Percentiles rank a stretch among this genome's conserved stretches.
Evolutionary conservation across 2,329 filamentous ascomycete genomes (phyloP).

Genomic region (Monilinia laxa): DNA sequence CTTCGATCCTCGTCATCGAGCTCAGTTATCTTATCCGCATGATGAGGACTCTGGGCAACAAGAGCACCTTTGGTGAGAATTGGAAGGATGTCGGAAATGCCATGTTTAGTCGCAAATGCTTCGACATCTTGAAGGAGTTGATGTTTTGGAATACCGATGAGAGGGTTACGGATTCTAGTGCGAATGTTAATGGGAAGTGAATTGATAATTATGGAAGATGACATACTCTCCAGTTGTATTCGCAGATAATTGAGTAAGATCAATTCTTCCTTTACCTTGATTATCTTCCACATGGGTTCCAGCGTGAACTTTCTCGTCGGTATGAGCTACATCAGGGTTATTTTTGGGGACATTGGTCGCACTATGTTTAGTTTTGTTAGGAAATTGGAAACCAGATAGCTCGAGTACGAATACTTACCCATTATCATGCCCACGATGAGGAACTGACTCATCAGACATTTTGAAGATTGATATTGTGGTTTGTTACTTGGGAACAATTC

Average conservation of each 20-base stretch:
- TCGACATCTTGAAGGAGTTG: conserved; percentile 55
- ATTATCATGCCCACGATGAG: conserved; percentile 12
- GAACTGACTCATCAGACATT: conserved; percentile 13
- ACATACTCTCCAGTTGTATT: conserved; percentile 21
- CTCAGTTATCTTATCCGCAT: conserved; percentile 58
- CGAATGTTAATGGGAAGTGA: not conserved
- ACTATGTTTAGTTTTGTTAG: conserved; percentile 2
- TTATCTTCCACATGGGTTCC: not conserved
- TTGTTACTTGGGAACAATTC: not conserved
- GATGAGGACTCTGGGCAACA: conserved; percentile 69
- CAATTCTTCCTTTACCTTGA: not conserved
- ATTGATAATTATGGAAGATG: not conserved
- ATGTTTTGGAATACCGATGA: conserved; percentile 54
- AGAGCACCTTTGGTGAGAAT: conserved; percentile 69
- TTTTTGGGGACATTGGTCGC: conserved; percentile 1
- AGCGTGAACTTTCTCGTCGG: not conserved
- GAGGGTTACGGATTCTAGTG: conserved; percentile 54
- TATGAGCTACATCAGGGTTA: not conserved
- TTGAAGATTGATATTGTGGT: not conserved
- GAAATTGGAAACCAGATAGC: not conserved
- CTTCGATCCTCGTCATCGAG: conserved; percentile 60
- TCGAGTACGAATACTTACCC: not conserved
- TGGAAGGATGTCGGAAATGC: conserved; percentile 56
- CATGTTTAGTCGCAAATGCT: conserved; percentile 59
- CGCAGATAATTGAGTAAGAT: conserved; percentile 12